Percentiles rank a stretch among this genome's conserved stretches.
These are phyloP conservation scores for Aspergillus cristatus DNA, from an alignment of 495 filamentous ascomycete species.

Conservation along the genomic window DNA sequence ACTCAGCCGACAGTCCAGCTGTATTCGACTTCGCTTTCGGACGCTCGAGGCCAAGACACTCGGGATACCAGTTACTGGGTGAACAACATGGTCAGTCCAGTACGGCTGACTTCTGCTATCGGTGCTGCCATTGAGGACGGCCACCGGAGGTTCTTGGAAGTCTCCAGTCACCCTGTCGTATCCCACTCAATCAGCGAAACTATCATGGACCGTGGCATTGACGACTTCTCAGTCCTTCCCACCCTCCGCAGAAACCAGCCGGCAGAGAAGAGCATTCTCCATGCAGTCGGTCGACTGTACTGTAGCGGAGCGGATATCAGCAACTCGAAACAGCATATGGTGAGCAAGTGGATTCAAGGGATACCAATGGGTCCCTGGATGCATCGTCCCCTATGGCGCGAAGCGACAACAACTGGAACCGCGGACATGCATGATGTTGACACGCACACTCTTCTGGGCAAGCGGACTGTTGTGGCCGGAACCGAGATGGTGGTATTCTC, in stretches of 20 bases:
- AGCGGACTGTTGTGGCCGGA: conserved; percentile 15
- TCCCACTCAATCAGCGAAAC: conserved; percentile 28
- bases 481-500: conserved; percentile 14
- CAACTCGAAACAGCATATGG: conserved; percentile 35
- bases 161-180: conserved; percentile 27
- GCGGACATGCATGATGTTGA: conserved; percentile 17
- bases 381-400: conserved; percentile 44
- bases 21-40: conserved; percentile 26
- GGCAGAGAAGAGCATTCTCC: conserved; percentile 5
- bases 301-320: conserved; percentile 33
- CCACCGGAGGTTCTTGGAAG: conserved; percentile 23
- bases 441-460: conserved; percentile 25
- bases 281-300: conserved; percentile 26
- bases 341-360: conserved; percentile 29
- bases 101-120: conserved; percentile 16
- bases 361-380: conserved; percentile 40
- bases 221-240: conserved; percentile 18
- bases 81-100: conserved; percentile 13
- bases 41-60: conserved; percentile 10
- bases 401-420: conserved; percentile 13
- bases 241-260: conserved; percentile 24
- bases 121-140: conserved; percentile 26
- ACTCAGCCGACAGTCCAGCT: conserved; percentile 14
- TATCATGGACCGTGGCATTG: conserved; percentile 17
- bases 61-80: conserved; percentile 16